A percentile compares a stretch with the other conserved stretches of the same genome.
phyloP scores from a whole-genome alignment of 2,329 filamentous ascomycete species.

The Stromatinia cepivora region DNA sequence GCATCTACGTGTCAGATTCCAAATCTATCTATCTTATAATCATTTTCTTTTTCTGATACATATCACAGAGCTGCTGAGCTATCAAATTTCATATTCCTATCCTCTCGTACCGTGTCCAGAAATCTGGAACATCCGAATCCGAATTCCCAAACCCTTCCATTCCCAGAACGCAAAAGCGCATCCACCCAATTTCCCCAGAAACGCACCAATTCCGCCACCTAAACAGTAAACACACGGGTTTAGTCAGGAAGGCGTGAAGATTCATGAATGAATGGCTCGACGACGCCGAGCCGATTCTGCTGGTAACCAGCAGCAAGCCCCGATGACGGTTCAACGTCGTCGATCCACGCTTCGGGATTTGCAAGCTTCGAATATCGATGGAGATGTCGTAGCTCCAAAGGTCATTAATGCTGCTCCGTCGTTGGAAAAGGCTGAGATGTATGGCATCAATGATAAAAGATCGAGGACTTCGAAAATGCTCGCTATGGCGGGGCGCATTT shows the following conservation, averaged over 20 bases:
- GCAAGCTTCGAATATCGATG: conserved; percentile 44
- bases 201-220: not conserved
- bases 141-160: conserved; percentile 2
- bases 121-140: not conserved
- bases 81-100: not conserved
- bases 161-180: not conserved
- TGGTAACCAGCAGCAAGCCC: conserved; percentile 12
- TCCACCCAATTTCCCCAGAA: not conserved
- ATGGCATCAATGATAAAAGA: conserved; percentile 55
- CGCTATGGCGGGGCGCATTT: conserved; percentile 53
- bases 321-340: conserved; percentile 45
- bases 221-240: not conserved
- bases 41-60: not conserved
- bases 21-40: not conserved
- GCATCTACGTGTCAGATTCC: conserved; percentile 11
- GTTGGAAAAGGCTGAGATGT: conserved; percentile 55
- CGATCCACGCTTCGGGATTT: conserved; percentile 49
- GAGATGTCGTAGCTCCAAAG: conserved; percentile 47
- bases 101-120: not conserved
- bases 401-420: conserved; percentile 56
- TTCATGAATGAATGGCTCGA: conserved; percentile 21
- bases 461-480: conserved; percentile 52
- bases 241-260: conserved; percentile 1
- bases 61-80: not conserved
- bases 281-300: conserved; percentile 23